phyloP scores from a whole-genome alignment of 2,329 filamentous ascomycete genomes.

The Hypoxylon sp. region DNA sequence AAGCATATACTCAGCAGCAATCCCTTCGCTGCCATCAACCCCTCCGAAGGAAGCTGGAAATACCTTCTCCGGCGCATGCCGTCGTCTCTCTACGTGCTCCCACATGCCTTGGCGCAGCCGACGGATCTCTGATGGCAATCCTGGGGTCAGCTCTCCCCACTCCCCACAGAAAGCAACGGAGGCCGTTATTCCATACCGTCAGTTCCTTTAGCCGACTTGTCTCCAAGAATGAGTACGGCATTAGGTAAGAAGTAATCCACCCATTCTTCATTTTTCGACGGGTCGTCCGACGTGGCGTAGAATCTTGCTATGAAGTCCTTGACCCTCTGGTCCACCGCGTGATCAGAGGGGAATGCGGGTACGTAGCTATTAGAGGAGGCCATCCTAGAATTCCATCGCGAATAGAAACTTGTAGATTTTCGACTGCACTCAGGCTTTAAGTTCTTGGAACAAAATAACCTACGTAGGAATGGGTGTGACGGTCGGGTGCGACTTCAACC shows the following conservation, averaged over 20 bases:
- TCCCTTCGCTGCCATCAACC: conserved; percentile 23
- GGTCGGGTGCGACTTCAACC: conserved; percentile 12
- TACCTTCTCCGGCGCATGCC: conserved; percentile 58
- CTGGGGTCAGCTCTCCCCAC: not conserved
- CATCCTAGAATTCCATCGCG: conserved; percentile 11
- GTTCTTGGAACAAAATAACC: not conserved
- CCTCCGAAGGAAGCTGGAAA: conserved; percentile 56
- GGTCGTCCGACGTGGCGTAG: conserved; percentile 59
- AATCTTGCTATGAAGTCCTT: conserved; percentile 58
- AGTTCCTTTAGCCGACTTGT: conserved; percentile 54
- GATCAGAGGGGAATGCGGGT: conserved; percentile 48
- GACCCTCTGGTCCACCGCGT: conserved; percentile 38
- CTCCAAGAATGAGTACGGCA: conserved; percentile 59
- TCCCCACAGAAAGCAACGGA: not conserved
- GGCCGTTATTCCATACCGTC: conserved; percentile 46
- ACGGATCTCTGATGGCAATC: conserved; percentile 55
- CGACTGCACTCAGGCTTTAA: no score
- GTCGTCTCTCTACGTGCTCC: conserved; percentile 56
- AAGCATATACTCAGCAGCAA: conserved; percentile 53
- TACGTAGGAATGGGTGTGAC: not conserved
- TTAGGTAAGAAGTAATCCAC: conserved; percentile 57
- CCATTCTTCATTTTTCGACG: conserved; percentile 59
- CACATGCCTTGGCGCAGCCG: conserved; percentile 59
- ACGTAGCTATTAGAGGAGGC: conserved; percentile 39
- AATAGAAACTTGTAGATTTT: not conserved